Evolutionary conservation across 805 yeast species (phyloP).

Genomic region (Phaffomyces opuntiae): DNA sequence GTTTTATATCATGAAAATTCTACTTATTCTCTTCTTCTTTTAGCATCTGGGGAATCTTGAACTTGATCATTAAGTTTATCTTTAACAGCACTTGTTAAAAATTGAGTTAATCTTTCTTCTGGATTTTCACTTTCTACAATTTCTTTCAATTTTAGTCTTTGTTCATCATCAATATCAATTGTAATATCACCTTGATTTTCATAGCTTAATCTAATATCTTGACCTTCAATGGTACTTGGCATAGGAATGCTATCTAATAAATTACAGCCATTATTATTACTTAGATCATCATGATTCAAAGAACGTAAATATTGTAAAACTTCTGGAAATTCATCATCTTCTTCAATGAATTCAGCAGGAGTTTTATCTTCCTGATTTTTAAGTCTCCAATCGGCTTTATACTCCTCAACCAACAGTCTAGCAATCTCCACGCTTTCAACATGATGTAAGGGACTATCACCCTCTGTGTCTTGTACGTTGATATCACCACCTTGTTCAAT

Average conservation of each 20-base stretch:
- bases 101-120: constrained; percentile 66
- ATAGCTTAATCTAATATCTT: constrained; percentile 51
- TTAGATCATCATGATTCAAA: constrained; percentile 28
- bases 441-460: constrained; percentile 93
- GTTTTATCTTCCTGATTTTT: constrained; percentile 73
- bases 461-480: constrained; percentile 78
- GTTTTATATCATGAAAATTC: not conserved
- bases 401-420: constrained; percentile 53
- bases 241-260: constrained; percentile 12
- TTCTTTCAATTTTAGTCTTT: constrained; percentile 57
- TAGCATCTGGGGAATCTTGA: constrained; percentile 24
- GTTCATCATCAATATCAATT: constrained; percentile 42
- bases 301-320: constrained; percentile 54
- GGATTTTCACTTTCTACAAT: constrained; percentile 77
- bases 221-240: constrained; percentile 25
- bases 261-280: constrained; percentile 10
- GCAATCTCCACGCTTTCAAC: constrained; percentile 70
- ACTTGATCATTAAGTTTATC: constrained; percentile 34
- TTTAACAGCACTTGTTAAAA: constrained; percentile 60
- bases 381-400: constrained; percentile 57
- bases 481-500: constrained; percentile 66
- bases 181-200: constrained; percentile 38
- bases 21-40: constrained; percentile 28
- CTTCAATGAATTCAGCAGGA: constrained; percentile 65
- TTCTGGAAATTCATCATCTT: constrained; percentile 82